Evolutionary conservation across 140 eudicot genomes (phyloP), one percentile per base, ranked within the genome.

Genomic region (Ambrosia hybrid): DNA sequence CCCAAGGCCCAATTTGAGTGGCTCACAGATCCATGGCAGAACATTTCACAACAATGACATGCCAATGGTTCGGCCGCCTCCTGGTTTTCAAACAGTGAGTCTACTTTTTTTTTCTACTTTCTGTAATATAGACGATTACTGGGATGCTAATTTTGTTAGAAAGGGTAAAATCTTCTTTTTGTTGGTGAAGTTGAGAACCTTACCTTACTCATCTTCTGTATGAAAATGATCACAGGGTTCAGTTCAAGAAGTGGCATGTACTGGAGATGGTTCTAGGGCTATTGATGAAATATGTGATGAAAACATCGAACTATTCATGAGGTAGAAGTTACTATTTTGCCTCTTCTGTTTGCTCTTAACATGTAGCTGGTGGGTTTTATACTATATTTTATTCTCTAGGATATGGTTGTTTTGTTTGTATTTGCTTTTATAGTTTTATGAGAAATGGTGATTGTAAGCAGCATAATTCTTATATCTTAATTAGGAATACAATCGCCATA

Each of bases 241-340:
- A 67, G 79, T 57, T 81, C 82, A 82, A 66, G 82, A 81, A 57
- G 84, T 52, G 67, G 65, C 71, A 61, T 30, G 61, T 74, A 70
- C 53, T 10, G n/a, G 60, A 17, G 84, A 78, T 77, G 3, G 34
- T 68, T 75, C 85, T 48, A 62, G 51, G 34, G 65, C 71, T 71
- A 76, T 92, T 59, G 95, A 92, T 62, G 77, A 83, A 74, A 82
- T 92, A 76, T 82, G 89, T 34, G 95, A 87, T 64, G 96, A 92
- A 75, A 92, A 89, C 72, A 85, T 89, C 66, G 82, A 89, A 70
- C 83, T 92, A 13, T 89, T 82, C 77, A 77, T 74, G 85, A 92
- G 95, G 98, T 89, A 74, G 51, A 71, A 48, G 14, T 73, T 70
- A 13, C 65, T 5, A 53, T 57, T 2, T 76, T 6, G 55, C 67